These are phyloP conservation scores for Russula griseocarnosa DNA, from an alignment of 768 basidiomycete genomes.

Conservation along the genomic window DNA sequence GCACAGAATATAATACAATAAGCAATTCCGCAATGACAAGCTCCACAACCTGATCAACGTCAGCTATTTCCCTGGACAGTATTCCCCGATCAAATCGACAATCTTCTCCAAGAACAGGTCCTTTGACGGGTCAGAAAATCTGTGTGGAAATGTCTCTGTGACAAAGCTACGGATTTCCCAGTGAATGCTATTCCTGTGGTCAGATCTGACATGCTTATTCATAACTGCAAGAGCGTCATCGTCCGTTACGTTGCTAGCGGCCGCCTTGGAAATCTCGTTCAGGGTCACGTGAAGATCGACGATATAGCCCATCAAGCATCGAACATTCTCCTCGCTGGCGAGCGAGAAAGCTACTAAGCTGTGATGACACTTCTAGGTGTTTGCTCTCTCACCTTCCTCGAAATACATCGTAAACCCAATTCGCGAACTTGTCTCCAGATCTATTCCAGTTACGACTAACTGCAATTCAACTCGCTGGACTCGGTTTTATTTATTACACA, in stretches of 20 bases:
- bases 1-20: too few species aligned
- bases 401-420: constrained; percentile 1
- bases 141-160: too few species aligned
- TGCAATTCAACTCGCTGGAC: background rate
- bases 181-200: background rate
- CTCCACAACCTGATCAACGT: too few species aligned
- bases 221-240: background rate
- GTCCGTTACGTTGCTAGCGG: background rate
- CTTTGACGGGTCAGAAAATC: too few species aligned
- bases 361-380: too few species aligned
- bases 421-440: background rate
- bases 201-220: background rate
- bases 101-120: too few species aligned
- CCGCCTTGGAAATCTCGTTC: background rate
- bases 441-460: background rate
- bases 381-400: background rate
- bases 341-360: background rate
- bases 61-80: too few species aligned
- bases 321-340: background rate
- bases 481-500: background rate
- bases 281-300: background rate
- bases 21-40: too few species aligned
- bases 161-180: background rate
- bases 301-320: constrained; percentile 5
- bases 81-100: too few species aligned